A percentile compares a stretch with the other conserved stretches of the same genome.
phyloP scores from a whole-genome alignment of 495 filamentous ascomycete species.

The Penicillium pulvis region DNA sequence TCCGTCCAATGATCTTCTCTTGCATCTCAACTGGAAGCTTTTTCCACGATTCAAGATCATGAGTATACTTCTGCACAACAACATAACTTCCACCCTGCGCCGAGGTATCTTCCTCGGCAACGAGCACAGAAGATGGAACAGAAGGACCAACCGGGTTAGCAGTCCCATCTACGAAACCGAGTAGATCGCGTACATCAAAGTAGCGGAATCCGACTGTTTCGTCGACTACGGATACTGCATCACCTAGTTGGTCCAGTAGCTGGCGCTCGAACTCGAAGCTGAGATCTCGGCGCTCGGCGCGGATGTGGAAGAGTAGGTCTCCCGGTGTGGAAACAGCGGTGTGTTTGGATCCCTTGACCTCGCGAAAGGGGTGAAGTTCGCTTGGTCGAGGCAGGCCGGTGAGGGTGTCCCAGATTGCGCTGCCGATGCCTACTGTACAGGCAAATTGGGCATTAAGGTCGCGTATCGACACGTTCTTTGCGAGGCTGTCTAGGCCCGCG shows the following conservation, averaged over 20 bases:
- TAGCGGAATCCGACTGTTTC: constrained; percentile 60
- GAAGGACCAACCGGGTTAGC: constrained; percentile 57
- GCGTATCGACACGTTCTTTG: constrained; percentile 58
- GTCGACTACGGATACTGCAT: constrained; percentile 48
- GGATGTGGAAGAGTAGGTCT: constrained; percentile 60
- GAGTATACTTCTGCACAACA: constrained; percentile 61
- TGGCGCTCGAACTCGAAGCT: constrained; percentile 61
- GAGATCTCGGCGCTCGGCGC: constrained; percentile 57
- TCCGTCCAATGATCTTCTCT: constrained; percentile 58
- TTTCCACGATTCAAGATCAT: constrained; percentile 51
- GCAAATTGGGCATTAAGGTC: constrained; percentile 51
- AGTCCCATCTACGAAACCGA: constrained; percentile 62
- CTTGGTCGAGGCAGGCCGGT: constrained; percentile 46
- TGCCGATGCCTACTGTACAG: constrained; percentile 58
- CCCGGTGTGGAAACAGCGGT: constrained; percentile 55
- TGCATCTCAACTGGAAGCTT: constrained; percentile 51
- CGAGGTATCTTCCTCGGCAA: constrained; percentile 44
- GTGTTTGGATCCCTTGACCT: constrained; percentile 46
- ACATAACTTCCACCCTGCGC: constrained; percentile 54
- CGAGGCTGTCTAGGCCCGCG: constrained; percentile 43
- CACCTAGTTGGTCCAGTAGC: constrained; percentile 50
- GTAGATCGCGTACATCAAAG: constrained; percentile 59
- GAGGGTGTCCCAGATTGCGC: constrained; percentile 49
- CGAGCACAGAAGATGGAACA: constrained; percentile 44
- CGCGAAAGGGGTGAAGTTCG: constrained; percentile 55